Percentiles rank a stretch among this genome's conserved stretches.
These are phyloP conservation scores for Penicillium capsulatum DNA, from an alignment of 2,329 filamentous ascomycete species.

Conservation along the genomic window DNA sequence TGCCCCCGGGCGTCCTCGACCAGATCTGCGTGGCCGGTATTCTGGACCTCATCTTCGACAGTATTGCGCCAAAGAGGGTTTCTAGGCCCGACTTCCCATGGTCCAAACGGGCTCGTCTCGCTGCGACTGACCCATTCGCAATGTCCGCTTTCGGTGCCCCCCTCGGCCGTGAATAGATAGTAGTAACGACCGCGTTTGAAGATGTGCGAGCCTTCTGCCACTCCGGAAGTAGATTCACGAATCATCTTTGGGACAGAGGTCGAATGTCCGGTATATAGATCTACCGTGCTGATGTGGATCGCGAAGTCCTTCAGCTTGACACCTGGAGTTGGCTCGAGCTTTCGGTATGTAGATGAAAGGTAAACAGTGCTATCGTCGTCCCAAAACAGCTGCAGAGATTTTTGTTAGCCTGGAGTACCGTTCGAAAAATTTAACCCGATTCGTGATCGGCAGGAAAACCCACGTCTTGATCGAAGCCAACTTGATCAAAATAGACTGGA, in stretches of 20 bases:
- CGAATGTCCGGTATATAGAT: slow-evolving; percentile 32
- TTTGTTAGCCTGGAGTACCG: too few relatives aligned
- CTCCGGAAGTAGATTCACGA: slow-evolving; percentile 45
- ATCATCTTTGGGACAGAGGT: slow-evolving; percentile 33
- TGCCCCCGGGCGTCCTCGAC: too few relatives aligned
- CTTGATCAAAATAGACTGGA: slow-evolving; percentile 52
- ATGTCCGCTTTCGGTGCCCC: slow-evolving; percentile 57
- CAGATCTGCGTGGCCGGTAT: too few relatives aligned
- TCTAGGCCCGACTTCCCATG: slow-evolving; percentile 58
- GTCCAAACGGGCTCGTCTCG: slow-evolving; percentile 53
- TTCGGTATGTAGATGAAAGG: slow-evolving; percentile 42
- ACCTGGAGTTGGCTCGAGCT: slow-evolving; percentile 35
- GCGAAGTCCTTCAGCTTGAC: slow-evolving; percentile 51
- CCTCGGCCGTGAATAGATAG: slow-evolving; percentile 53
- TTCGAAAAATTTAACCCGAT: too few relatives aligned
- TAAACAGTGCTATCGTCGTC: slow-evolving; percentile 50
- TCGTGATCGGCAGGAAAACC: slow-evolving; percentile 13
- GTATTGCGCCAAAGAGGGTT: slow-evolving; percentile 55
- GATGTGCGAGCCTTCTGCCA: slow-evolving; percentile 54
- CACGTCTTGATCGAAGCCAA: slow-evolving; percentile 54
- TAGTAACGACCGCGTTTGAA: slow-evolving; percentile 51
- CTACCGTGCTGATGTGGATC: slow-evolving; percentile 36
- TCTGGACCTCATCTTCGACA: slow-evolving; percentile 47
- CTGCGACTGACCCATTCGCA: slow-evolving; percentile 56
- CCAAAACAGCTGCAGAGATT: slow-evolving; percentile 45